These are phyloP conservation scores for Colletotrichum chlorophyti DNA, from an alignment of 2,329 filamentous ascomycete genomes.

Conservation along the genomic window DNA sequence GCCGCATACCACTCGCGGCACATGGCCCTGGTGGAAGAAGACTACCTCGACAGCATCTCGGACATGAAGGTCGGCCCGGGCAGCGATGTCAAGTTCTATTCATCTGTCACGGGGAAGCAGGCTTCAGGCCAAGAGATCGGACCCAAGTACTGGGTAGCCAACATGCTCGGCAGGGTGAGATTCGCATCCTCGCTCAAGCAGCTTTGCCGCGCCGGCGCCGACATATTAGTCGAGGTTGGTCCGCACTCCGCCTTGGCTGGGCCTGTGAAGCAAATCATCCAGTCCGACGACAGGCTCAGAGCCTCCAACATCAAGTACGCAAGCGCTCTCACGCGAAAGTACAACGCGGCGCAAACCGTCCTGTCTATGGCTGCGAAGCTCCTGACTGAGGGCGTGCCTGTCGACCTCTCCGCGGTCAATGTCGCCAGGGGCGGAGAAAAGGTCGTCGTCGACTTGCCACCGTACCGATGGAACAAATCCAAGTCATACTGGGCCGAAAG, in stretches of 20 bases:
- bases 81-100: neutral
- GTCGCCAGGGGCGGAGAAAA: neutral
- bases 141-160: conserved; percentile 12
- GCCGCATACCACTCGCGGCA: conserved; percentile 8
- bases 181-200: conserved; percentile 5
- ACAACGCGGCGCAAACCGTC: neutral
- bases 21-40: neutral
- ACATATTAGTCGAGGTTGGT: conserved; percentile 9
- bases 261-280: conserved; percentile 7
- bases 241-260: conserved; percentile 1
- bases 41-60: neutral
- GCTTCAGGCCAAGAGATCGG: conserved; percentile 3
- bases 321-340: neutral
- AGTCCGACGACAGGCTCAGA: neutral
- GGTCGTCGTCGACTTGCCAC: conserved; percentile 21
- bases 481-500: conserved; percentile 7
- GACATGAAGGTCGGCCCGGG: neutral
- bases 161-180: neutral
- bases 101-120: neutral
- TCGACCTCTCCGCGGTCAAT: neutral
- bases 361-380: conserved; percentile 1
- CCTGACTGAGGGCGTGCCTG: neutral
- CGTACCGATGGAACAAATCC: conserved; percentile 24
- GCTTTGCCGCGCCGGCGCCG: neutral
- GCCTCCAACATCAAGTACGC: neutral